phyloP scores from a whole-genome alignment of 2,329 filamentous ascomycete genomes.

The Talaromyces atroroseus region DNA sequence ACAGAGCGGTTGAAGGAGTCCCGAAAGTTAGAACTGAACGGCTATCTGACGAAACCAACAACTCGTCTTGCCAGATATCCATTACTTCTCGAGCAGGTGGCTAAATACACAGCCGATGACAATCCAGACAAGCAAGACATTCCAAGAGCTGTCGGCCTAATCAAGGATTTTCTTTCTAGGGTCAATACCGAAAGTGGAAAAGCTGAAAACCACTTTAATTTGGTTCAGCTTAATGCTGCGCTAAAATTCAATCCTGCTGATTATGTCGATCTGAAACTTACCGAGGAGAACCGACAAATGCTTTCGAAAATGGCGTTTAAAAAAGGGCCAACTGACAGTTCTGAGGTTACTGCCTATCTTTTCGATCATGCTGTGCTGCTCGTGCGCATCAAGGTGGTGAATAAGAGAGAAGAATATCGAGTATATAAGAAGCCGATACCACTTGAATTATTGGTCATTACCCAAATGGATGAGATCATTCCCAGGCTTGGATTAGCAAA shows the following conservation, averaged over 20 bases:
- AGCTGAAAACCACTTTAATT: constrained; percentile 94
- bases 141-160: constrained; percentile 78
- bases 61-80: constrained; percentile 93
- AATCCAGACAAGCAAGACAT: constrained; percentile 89
- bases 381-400: constrained; percentile 83
- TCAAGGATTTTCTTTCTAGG: constrained; percentile 77
- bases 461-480: constrained; percentile 95
- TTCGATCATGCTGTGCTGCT: constrained; percentile 94
- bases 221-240: constrained; percentile 85
- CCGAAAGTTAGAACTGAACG: constrained; percentile 91
- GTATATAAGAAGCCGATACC: constrained; percentile 95
- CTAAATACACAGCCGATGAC: constrained; percentile 85
- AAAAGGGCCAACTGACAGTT: constrained; percentile 80
- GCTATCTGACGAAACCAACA: constrained; percentile 95
- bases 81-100: constrained; percentile 79
- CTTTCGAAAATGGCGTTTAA: constrained; percentile 93
- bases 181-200: constrained; percentile 96
- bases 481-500: constrained; percentile 75
- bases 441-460: constrained; percentile 83
- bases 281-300: constrained; percentile 85
- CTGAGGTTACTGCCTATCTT: constrained; percentile 88
- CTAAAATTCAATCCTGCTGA: constrained; percentile 87
- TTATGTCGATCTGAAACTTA: constrained; percentile 87
- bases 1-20: constrained; percentile 95
- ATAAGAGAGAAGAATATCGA: constrained; percentile 90